Evolutionary conservation across 225 moss, liverwort and hornwort genomes (phyloP), one percentile per base, ranked within the genome.

Genomic region (Asterella californica): DNA sequence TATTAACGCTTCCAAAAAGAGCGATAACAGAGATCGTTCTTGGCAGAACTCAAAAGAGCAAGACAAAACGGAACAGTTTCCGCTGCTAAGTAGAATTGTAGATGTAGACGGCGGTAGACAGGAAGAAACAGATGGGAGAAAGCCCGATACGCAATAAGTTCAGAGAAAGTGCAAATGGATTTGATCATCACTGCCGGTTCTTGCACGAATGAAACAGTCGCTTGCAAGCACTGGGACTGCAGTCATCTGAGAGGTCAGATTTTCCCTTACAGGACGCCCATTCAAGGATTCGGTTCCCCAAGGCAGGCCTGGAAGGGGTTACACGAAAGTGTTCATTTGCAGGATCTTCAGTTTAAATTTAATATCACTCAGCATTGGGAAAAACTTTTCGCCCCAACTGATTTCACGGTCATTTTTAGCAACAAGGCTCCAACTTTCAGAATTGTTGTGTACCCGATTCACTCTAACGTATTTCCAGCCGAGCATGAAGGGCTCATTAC

Each of bases 1-100:
- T 80, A 59, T 87, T 27, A 79, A 62, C 2, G 80, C 81, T 77
- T 61, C 76, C 22, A 82, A 74, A 52, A 84, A 49, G 79, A 64
- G 54, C 59, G 79, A 83, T 29, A 62, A 29, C 30, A 66, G 10
- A n/a, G 49, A 60, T 10, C 33, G 52, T 47, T 14, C 67, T 49
- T 66, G 48, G 77, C 45, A 72, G 25, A 66, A 4, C n/a, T 57
- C 82, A 30, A 79, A 79, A 66, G 83, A 84, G 27, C 25, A 67
- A 29, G 82, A 83, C 70, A 71, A 82, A 29, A 47, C 52, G 10
- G 84, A 77, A 59, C 81, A 76, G 37, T 57, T 79, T 30, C 63
- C 74, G 57, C 15, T 72, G 34, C 64, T 77, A 27, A 63, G 34
- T 19, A 82, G 46, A 60, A 54, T 33, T 50, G 71, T 46, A 72